Percentiles rank a stretch among this genome's conserved stretches.
Evolutionary conservation across 2,329 filamentous ascomycete genomes (phyloP).

Genomic region (Incumbomyces delicatus): DNA sequence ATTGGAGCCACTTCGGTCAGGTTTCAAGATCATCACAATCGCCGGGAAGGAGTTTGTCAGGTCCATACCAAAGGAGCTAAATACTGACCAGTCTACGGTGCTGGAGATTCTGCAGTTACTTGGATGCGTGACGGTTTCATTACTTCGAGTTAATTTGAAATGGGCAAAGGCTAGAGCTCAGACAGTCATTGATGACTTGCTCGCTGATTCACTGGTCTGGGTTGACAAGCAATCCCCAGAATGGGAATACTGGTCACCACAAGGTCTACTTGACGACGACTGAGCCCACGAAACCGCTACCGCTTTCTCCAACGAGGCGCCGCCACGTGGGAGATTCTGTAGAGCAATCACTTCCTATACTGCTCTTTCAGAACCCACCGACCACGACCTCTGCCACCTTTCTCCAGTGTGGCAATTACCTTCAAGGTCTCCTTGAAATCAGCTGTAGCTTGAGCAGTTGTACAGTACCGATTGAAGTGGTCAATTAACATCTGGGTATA

Average conservation of each 20-base stretch:
- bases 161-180: conserved; percentile 80
- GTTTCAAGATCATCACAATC: conserved; percentile 75
- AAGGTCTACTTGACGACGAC: conserved; percentile 30
- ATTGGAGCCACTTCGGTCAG: conserved; percentile 75
- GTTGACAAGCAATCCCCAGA: conserved; percentile 73
- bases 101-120: conserved; percentile 84
- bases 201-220: conserved; percentile 87
- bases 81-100: conserved; percentile 84
- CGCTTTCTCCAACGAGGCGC: not conserved
- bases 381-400: conserved; percentile 40
- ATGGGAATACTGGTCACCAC: conserved; percentile 76
- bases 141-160: conserved; percentile 74
- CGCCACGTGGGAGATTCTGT: not conserved
- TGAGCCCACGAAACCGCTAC: not conserved
- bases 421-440: conserved; percentile 78
- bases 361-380: conserved; percentile 53
- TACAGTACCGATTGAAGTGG: conserved; percentile 76
- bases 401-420: conserved; percentile 62
- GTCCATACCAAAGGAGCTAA: conserved; percentile 88
- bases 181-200: conserved; percentile 81
- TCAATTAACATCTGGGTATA: conserved; percentile 79
- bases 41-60: conserved; percentile 80
- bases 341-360: conserved; percentile 26
- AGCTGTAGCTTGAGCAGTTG: conserved; percentile 55
- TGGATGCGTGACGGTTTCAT: conserved; percentile 80